Base-by-base conservation (phyloP, 78 protist genomes). In the Dictyostelium intermedium region DNA sequence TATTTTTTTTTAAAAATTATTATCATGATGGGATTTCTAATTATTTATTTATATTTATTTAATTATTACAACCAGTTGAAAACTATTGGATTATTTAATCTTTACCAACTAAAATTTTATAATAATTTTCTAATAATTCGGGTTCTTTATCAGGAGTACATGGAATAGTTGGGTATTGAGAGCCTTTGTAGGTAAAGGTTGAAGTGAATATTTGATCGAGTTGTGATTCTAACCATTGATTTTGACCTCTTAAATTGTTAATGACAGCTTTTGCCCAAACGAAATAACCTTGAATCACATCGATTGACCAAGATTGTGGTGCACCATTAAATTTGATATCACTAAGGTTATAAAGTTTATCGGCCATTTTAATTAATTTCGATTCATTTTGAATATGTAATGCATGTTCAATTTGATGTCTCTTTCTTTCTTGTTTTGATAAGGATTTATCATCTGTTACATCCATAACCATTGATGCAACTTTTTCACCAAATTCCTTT, bases 361-460 rank as follows among this genome's bases (percentile, higher is more conserved):
- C 95, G 4, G 84, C 32, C 43, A 91, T 27, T 81, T 91, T 91
- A 23, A 91, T 91, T 18, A 83, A 39, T 47, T 83, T 91, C 1
- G 95, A 82, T 25, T 73, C 85, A 1, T 27, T 7, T 16, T n/a
- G 9, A 66, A 81, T 82, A 60, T 81, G 89, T 14, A 74, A 16
- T 5, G 95, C 95, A 35, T 81, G 95, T 3, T 13, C 35, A 10
- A 91, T 47, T 69, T 91, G 95, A 5, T 39, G 56, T 35, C 69
- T 39, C 50, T 91, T 91, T 63, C 95, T 39, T 2, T 70, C 91
- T 16, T 13, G 77, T 78, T 91, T 91, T 32, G 87, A 43, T 45
- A 83, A 73, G 7, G 73, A 41, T 78, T 91, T 91, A 73, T 91
- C 95, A 37, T 91, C 95, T 20, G 91, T 83, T 16, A 91, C 95